Evolutionary conservation across 2,329 filamentous ascomycete species (phyloP), one percentile per base, ranked within the genome.

Genomic region (Xylariaceae sp.): DNA sequence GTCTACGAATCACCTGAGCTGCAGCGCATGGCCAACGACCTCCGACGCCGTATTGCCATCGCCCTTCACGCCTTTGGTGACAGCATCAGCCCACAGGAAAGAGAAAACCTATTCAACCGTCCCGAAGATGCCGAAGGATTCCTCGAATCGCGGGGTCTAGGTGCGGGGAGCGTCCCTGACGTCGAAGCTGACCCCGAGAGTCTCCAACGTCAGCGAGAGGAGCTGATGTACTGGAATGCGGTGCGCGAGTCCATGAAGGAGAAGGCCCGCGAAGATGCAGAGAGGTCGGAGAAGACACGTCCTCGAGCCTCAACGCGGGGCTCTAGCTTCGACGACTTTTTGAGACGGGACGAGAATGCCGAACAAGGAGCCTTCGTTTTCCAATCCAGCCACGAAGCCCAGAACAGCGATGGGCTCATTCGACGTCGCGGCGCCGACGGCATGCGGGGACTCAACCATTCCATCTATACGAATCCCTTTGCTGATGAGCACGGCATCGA

Each of bases 41-140:
- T 86, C 53, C 82, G 84, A 55, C 80, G 83, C 54, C 79, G 81
- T 56, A 82, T 87, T 64, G 82, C 83, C 60, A 66, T 85, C 33
- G 82, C 83, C 42, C 70, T 87, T 11, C 81, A 85, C 64, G 76
- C 79, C 8, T 74, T 86, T 23, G 81, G 83, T 53, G 82, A 87
- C 51, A 77, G 76, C 60, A 78, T 85, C 68, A 73, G 76, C 40
- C 77, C 80, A 3, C 71, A 76, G 50, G 67, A 71, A 35, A 71
- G 73, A 24, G 73, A 82, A 60, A 84, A 84, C 51, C 71, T 81
- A 23, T 86, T 86, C 70, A 87, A 87, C 67, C 75, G 84, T 10
- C 84, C 84, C 45, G 84, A 87, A 67, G 84, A 87, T 68, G 84
- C 84, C 52, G 79, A 86, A 49, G 84, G 83, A 7, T 87, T 87